Evolutionary conservation across 2,329 filamentous ascomycete species (phyloP).

Genomic region (Sclerotinia trifoliorum): DNA sequence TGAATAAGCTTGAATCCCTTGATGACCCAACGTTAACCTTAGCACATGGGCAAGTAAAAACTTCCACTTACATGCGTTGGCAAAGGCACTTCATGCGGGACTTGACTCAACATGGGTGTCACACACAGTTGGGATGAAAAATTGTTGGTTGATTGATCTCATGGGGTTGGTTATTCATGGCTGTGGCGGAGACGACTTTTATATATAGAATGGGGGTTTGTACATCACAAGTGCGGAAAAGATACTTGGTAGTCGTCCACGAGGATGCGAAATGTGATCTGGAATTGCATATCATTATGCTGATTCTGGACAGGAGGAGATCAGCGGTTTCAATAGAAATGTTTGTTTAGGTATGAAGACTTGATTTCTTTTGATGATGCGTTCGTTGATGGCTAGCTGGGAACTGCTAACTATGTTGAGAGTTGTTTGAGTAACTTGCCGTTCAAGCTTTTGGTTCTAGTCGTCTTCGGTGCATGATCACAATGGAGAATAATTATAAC

Average conservation of each 20-base stretch:
- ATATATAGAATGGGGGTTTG: neutral
- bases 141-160: neutral
- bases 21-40: too few relatives aligned
- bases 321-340: neutral
- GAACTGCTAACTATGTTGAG: too few relatives aligned
- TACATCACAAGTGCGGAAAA: neutral
- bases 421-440: neutral
- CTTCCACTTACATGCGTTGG: slow-evolving; percentile 13
- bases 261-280: neutral
- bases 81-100: slow-evolving; percentile 1
- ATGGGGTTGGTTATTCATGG: neutral
- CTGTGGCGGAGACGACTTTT: neutral
- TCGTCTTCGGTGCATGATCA: neutral
- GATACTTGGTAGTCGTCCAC: neutral
- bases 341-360: neutral
- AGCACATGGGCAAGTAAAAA: too few relatives aligned
- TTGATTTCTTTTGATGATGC: neutral
- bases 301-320: neutral
- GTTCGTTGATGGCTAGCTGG: too few relatives aligned
- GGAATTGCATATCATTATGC: neutral
- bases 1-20: neutral
- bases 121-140: neutral
- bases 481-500: neutral
- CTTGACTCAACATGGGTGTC: slow-evolving; percentile 2
- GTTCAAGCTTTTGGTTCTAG: neutral